A percentile compares a stretch with the other conserved stretches of the same genome.
These are phyloP conservation scores for Hanseniaspora jakobsenii DNA, from an alignment of 805 yeast genomes.

Conservation along the genomic window DNA sequence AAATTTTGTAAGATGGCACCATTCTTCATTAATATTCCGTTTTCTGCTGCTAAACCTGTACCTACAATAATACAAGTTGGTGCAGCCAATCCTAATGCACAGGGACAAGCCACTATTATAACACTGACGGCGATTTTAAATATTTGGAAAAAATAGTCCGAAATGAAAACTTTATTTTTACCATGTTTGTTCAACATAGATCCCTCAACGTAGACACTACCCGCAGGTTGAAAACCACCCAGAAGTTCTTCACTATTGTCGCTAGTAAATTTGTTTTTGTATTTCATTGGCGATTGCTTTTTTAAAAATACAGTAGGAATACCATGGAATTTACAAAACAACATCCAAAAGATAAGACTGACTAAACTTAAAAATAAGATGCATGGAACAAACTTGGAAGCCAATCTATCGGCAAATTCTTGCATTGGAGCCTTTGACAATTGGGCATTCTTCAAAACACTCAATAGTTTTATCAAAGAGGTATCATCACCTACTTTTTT, in stretches of 20 bases:
- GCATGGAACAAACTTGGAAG: slow-evolving; percentile 73
- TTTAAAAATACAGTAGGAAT: slow-evolving; percentile 40
- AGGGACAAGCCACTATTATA: slow-evolving; percentile 95
- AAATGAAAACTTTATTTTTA: slow-evolving; percentile 17
- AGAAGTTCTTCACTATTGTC: too few relatives aligned
- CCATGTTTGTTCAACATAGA: too few relatives aligned
- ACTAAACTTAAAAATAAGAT: slow-evolving; percentile 48
- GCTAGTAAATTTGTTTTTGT: too few relatives aligned
- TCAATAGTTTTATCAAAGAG: slow-evolving; percentile 75
- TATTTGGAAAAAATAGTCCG: slow-evolving; percentile 52
- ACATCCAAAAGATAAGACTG: slow-evolving; percentile 58
- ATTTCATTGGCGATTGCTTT: slow-evolving; percentile 18
- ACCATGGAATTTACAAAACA: slow-evolving; percentile 28
- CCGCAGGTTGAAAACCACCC: too few relatives aligned
- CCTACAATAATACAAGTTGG: slow-evolving; percentile 99
- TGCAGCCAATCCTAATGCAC: slow-evolving; percentile 93
- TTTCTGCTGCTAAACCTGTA: slow-evolving; percentile 84
- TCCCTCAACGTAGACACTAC: too few relatives aligned
- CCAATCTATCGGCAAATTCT: slow-evolving; percentile 70
- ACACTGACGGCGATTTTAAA: slow-evolving; percentile 78
- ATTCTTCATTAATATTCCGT: slow-evolving; percentile 86
- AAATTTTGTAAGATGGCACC: slow-evolving; percentile 79
- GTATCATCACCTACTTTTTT: slow-evolving; percentile 69
- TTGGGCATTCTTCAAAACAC: slow-evolving; percentile 81
- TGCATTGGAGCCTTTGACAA: slow-evolving; percentile 82